phyloP scores from a whole-genome alignment of 805 yeast genomes.

The Teunomyces lycoperdinae region DNA sequence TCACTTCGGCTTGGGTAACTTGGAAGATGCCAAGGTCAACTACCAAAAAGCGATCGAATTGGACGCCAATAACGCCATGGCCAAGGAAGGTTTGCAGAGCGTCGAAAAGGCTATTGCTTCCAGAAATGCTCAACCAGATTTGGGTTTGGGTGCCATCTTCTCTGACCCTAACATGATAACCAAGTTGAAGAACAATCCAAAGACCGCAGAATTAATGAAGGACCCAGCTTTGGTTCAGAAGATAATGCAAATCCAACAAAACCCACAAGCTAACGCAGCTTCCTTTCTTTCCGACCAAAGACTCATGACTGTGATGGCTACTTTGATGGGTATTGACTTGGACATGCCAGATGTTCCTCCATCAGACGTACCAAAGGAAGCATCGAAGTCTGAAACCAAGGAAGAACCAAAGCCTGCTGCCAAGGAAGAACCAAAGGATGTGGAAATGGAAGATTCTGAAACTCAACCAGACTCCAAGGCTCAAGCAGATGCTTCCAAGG shows the following conservation, averaged over 20 bases:
- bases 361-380: slow-evolving; percentile 5
- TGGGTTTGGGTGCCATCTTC: slow-evolving; percentile 77
- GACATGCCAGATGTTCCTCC: slow-evolving; percentile 36
- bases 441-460: slow-evolving; percentile 36
- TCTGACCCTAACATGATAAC: slow-evolving; percentile 75
- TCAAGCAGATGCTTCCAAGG: slow-evolving; percentile 69
- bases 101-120: slow-evolving; percentile 60
- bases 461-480: slow-evolving; percentile 31
- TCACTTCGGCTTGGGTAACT: slow-evolving; percentile 76
- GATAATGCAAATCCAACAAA: slow-evolving; percentile 54
- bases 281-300: slow-evolving; percentile 79
- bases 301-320: slow-evolving; percentile 83
- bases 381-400: slow-evolving; percentile 9
- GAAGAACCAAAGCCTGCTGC: slow-evolving; percentile 16
- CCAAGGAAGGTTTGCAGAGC: slow-evolving; percentile 73
- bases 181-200: slow-evolving; percentile 78
- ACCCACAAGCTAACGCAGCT: slow-evolving; percentile 73
- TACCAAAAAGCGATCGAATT: slow-evolving; percentile 78
- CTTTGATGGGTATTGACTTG: slow-evolving; percentile 78
- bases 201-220: slow-evolving; percentile 80
- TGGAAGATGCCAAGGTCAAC: slow-evolving; percentile 67
- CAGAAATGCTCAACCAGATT: slow-evolving; percentile 58
- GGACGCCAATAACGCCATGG: slow-evolving; percentile 82
- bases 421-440: slow-evolving; percentile 12
- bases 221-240: slow-evolving; percentile 82